A percentile compares a stretch with the other conserved stretches of the same genome.
phyloP scores from a whole-genome alignment of 495 filamentous ascomycete species.

The Staphylotrichum longicolle region DNA sequence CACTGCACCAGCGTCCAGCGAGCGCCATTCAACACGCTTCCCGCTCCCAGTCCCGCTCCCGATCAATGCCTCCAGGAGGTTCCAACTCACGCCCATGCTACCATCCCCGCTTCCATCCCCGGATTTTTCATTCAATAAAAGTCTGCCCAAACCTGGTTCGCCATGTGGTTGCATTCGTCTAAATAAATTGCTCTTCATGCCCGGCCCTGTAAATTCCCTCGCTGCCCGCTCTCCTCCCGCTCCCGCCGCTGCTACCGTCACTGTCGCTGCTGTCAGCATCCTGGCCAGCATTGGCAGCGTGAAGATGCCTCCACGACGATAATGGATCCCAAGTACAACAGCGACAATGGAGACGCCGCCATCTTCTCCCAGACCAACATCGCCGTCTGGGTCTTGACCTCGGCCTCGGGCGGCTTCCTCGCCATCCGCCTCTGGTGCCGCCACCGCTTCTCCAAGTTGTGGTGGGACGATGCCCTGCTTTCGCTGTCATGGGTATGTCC shows the following conservation, averaged over 20 bases:
- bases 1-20: too few species aligned
- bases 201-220: neutral
- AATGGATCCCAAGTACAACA: neutral
- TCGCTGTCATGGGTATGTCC: conserved; percentile 21
- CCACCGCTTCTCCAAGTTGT: conserved; percentile 15
- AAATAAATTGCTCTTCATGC: neutral
- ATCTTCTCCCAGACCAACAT: conserved; percentile 23
- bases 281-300: neutral
- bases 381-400: conserved; percentile 25
- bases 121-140: neutral
- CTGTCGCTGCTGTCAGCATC: neutral
- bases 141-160: neutral
- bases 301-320: too few species aligned
- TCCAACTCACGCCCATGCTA: neutral
- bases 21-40: too few species aligned
- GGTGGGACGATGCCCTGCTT: conserved; percentile 25
- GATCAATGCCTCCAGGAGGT: too few species aligned
- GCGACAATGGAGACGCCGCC: conserved; percentile 16
- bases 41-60: too few species aligned
- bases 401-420: conserved; percentile 22
- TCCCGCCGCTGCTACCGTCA: neutral
- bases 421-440: conserved; percentile 23
- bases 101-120: neutral
- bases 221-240: neutral
- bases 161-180: conserved; percentile 2